These are phyloP conservation scores for Hypoxylon lienhwacheense DNA, from an alignment of 495 filamentous ascomycete species.

Conservation along the genomic window DNA sequence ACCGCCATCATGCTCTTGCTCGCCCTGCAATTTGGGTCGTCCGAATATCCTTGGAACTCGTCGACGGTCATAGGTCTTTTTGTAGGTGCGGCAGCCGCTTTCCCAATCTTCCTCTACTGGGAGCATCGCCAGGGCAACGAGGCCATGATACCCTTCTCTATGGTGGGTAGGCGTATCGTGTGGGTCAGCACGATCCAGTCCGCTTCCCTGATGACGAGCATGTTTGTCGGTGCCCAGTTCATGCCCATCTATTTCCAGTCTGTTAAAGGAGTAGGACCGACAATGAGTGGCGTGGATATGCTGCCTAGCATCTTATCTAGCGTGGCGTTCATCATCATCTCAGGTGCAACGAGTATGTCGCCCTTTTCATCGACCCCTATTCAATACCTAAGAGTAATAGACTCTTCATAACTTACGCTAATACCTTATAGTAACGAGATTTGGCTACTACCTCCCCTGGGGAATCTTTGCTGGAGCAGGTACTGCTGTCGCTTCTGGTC, in stretches of 20 bases:
- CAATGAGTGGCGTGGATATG: constrained; percentile 55
- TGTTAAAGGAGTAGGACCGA: constrained; percentile 53
- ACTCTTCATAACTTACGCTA: constrained; percentile 1
- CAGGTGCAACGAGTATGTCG: constrained; percentile 50
- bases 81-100: constrained; percentile 49
- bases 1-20: constrained; percentile 52
- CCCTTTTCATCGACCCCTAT: constrained; percentile 23
- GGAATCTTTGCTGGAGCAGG: constrained; percentile 56
- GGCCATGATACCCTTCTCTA: constrained; percentile 47
- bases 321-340: constrained; percentile 50
- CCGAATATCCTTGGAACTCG: constrained; percentile 51
- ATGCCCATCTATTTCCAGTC: constrained; percentile 72
- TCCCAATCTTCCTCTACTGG: constrained; percentile 50
- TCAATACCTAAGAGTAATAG: background rate
- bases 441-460: constrained; percentile 60
- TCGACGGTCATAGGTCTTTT: constrained; percentile 44
- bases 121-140: constrained; percentile 50
- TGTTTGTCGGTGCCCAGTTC: constrained; percentile 44
- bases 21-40: constrained; percentile 58
- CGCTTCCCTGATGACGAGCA: constrained; percentile 30
- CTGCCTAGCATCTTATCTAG: constrained; percentile 57
- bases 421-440: constrained; percentile 34
- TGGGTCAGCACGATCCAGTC: constrained; percentile 38
- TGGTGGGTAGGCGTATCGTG: constrained; percentile 37
- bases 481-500: constrained; percentile 56